phyloP scores from a whole-genome alignment of 768 basidiomycete species.

The Clathrus columnatus region DNA sequence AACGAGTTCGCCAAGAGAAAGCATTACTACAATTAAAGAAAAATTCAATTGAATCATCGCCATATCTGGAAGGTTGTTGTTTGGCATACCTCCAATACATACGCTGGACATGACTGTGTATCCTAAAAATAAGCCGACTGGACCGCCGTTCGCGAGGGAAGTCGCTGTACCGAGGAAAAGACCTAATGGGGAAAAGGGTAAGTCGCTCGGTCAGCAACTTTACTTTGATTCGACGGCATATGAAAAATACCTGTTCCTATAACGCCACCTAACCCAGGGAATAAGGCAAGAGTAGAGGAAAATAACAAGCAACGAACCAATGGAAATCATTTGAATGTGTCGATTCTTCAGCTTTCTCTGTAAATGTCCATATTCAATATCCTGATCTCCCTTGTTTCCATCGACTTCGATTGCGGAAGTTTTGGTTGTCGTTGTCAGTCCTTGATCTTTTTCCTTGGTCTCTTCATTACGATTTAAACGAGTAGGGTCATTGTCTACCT shows the following conservation, averaged over 20 bases:
- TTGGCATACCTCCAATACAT: slow-evolving; percentile 7
- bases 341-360: slow-evolving; percentile 63
- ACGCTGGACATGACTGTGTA: slow-evolving; percentile 32
- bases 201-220: too few relatives aligned
- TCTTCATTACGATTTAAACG: too few relatives aligned
- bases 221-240: not conserved
- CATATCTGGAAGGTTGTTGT: slow-evolving; percentile 1
- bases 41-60: slow-evolving; percentile 15
- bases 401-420: not conserved
- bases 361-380: slow-evolving; percentile 21
- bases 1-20: slow-evolving; percentile 31
- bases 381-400: not conserved
- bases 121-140: slow-evolving; percentile 42
- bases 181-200: slow-evolving; percentile 16
- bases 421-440: too few relatives aligned
- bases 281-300: slow-evolving; percentile 4
- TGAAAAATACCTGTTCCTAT: slow-evolving; percentile 6
- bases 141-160: slow-evolving; percentile 41
- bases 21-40: slow-evolving; percentile 14
- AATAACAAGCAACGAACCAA: slow-evolving; percentile 14
- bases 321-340: slow-evolving; percentile 81
- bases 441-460: too few relatives aligned
- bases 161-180: slow-evolving; percentile 31
- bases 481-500: too few relatives aligned
- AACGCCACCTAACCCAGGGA: not conserved